phyloP scores from a whole-genome alignment of 768 basidiomycete genomes.

The Russula emetica region DNA sequence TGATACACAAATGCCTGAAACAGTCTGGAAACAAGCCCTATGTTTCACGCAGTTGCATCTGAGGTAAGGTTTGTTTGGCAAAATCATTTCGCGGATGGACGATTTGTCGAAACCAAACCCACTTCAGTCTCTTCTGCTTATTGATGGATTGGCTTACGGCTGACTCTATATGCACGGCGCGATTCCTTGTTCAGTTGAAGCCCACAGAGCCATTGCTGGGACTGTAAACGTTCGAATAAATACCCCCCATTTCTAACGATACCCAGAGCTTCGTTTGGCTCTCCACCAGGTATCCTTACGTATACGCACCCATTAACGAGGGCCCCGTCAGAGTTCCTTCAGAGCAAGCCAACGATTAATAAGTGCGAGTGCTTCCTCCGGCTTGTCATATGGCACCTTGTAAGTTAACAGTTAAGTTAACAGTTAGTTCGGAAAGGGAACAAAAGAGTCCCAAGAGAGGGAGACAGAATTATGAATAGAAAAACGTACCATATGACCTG shows the following conservation, averaged over 20 bases:
- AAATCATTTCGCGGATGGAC: no score
- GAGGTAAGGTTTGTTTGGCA: no score
- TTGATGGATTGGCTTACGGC: neutral
- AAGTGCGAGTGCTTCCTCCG: slow-evolving; percentile 48
- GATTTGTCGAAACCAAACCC: no score
- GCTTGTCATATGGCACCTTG: slow-evolving; percentile 62
- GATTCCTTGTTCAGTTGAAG: neutral
- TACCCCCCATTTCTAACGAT: neutral
- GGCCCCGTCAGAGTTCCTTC: slow-evolving; percentile 3
- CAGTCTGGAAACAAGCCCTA: no score
- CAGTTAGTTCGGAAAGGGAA: neutral
- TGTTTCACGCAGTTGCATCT: no score
- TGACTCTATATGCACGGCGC: neutral
- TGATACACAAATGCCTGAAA: no score
- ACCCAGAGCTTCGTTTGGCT: no score
- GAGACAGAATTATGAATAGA: neutral
- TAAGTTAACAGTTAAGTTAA: neutral
- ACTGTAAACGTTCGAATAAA: neutral
- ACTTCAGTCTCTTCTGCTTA: no score
- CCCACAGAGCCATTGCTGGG: neutral
- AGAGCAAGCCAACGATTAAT: slow-evolving; percentile 47
- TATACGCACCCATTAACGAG: no score
- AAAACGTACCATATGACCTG: slow-evolving; percentile 65
- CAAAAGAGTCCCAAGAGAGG: no score
- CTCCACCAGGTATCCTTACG: neutral